Base-by-base conservation (phyloP, 1,139 yeast species). In the Diutina pseudorugosa region DNA sequence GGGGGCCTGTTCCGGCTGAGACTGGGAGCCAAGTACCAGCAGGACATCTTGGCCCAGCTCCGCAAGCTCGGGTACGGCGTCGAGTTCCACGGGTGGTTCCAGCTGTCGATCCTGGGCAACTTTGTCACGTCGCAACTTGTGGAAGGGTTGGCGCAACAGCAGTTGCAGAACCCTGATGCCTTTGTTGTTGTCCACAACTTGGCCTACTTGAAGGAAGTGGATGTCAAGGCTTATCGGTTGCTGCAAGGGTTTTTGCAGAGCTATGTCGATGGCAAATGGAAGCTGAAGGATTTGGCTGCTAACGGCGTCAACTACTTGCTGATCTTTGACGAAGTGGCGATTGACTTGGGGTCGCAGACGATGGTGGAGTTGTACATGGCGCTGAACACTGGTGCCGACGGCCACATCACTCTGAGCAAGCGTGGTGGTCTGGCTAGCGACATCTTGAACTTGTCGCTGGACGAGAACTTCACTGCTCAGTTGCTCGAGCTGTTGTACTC, bases 51-150 rank as follows among this genome's bases (percentile, higher is more conserved):
- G 58, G 78, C 78, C 52, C 77, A 79, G 56, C 76, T 87, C 59
- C 80, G 76, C 61, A 77, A 75, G 55, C 79, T 83, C 57, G 85
- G 85, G 51, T 75, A 80, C 57, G 94, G 91, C 51, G 75, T 82
- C 52, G 88, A 83, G 64, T 77, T 83, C 58, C 80, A 84, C 59
- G 96, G 96, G 41, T 89, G 91, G 91, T 89, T 85, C 69, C 81
- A 86, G 63, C 76, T 86, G 51, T 76, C 90, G 41, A 65, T 75
- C 53, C 77, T 85, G 49, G 95, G 95, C 52, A 80, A 79, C 63
- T 83, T 82, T 64, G 79, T 83, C 60, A 82, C 83, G 57, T 80
- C 80, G 55, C 77, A 79, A 56, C 72, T 83, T 55, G 76, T 85
- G 50, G 95, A 85, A 59, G 76, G 83, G 49, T 73, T 87, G 69